Evolutionary conservation across 371 early-diverging fungal species (phyloP), one percentile per base, ranked within the genome.

Genomic region (Dentiscutata heterogama): DNA sequence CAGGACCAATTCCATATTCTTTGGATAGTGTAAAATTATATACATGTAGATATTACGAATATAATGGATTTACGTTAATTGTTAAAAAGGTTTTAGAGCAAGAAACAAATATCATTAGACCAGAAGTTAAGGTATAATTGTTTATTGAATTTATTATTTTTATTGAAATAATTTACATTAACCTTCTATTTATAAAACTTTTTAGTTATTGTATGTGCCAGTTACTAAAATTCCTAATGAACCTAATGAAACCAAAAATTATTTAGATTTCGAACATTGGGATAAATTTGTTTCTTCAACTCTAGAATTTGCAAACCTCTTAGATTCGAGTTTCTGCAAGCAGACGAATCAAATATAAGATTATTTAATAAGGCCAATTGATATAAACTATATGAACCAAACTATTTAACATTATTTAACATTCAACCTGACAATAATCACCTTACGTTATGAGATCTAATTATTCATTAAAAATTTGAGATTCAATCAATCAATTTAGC

Each of bases 41-140:
- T 53, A 54, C 31, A 14, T 42, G 27, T 73, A 29, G 35, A 8
- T n/a, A 73, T 54, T 73, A 73, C 29, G 54, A 73, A 29, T 54
- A 73, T 73, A 73, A 73, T 53, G 73, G 73, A 29, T 73, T 73
- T 73, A 73, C n/a, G 11, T 42, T 73, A 11, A 1, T 42, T 3
- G 31, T 54, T 53, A 73, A 42, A 22, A 73, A 73, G 10, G 42
- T 73, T 73, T 51, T 53, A 50, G 73, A 73, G n/a, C 51, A 53
- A 73, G 54, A 73, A 54, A 53, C 73, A 18, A 54, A 54, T 53
- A 25, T 53, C 0, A 20, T 29, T 20, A 73, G 73, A 50, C 51
- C 73, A 54, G 73, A 73, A 18, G 53, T 73, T 53, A 73, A 29
- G 54, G 73, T 73, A 73, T 29, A 18, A 70, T n/a, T 31, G 31